These are phyloP conservation scores for Anisodus acutangulus DNA, from an alignment of 257 asterid species.

Conservation along the genomic window DNA sequence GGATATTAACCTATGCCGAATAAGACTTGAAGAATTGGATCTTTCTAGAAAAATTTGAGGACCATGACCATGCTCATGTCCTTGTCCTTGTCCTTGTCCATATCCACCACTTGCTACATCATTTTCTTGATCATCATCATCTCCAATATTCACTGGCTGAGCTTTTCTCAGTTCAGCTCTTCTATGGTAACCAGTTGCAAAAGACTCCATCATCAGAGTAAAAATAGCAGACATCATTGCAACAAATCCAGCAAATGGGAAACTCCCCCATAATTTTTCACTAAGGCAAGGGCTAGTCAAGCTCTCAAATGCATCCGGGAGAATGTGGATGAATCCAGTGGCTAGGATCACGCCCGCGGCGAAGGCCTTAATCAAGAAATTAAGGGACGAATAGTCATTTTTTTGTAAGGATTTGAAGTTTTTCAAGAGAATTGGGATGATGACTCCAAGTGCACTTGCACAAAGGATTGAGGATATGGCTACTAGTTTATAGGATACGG, in stretches of 20 bases:
- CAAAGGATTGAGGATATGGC: constrained; percentile 34
- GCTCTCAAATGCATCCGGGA: constrained; percentile 42
- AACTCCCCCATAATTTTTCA: constrained; percentile 27
- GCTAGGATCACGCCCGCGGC: constrained; percentile 44
- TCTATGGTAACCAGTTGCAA: constrained; percentile 37
- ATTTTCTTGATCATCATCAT: constrained; percentile 9
- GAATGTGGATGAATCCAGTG: constrained; percentile 42
- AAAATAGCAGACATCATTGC: constrained; percentile 41
- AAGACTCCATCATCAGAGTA: constrained; percentile 40
- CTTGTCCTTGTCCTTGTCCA: constrained; percentile 36
- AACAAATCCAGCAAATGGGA: constrained; percentile 39
- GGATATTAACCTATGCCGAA: constrained; percentile 41
- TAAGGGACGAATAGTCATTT: constrained; percentile 33
- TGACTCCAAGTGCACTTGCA: constrained; percentile 34
- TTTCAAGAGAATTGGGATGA: constrained; percentile 36
- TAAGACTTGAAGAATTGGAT: constrained; percentile 33
- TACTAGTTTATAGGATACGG: constrained; percentile 31
- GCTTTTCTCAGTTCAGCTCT: constrained; percentile 36
- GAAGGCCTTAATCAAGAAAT: constrained; percentile 39
- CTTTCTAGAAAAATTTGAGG: constrained; percentile 30
- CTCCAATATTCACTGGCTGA: constrained; percentile 35
- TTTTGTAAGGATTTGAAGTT: constrained; percentile 33
- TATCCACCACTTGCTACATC: background rate
- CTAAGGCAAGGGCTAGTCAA: constrained; percentile 33
- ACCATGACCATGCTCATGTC: background rate